Conservation (phyloP, 345 rosid species). For the Moringa oleifera region DNA sequence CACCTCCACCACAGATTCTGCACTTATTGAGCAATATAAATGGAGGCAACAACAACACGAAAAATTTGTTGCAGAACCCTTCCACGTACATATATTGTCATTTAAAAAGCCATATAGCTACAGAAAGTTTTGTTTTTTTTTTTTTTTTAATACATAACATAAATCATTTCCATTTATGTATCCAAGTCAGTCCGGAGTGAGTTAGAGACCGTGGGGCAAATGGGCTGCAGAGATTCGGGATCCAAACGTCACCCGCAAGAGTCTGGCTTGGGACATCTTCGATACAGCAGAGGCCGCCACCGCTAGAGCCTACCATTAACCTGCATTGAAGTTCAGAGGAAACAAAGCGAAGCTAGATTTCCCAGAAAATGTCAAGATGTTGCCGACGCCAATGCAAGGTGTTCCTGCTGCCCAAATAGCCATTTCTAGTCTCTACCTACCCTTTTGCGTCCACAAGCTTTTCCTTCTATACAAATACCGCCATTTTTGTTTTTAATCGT, state of each 20-base stretch:
- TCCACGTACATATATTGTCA: too few species aligned
- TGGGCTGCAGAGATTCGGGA: constrained; percentile 96
- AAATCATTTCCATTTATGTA: too few species aligned
- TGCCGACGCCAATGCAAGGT: constrained; percentile 24
- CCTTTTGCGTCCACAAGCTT: constrained; percentile 7
- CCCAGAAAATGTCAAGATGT: constrained; percentile 49
- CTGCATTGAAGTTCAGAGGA: constrained; percentile 82
- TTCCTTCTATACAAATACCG: constrained; percentile 10
- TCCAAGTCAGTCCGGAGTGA: too few species aligned
- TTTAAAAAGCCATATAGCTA: too few species aligned
- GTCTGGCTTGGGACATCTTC: constrained; percentile 92
- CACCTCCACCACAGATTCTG: too few species aligned
- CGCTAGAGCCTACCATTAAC: constrained; percentile 83
- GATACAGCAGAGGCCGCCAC: constrained; percentile 83
- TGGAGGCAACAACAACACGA: too few species aligned
- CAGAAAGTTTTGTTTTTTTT: too few species aligned
- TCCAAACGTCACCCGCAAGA: constrained; percentile 70
- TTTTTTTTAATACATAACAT: too few species aligned
- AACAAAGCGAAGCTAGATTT: constrained; percentile 80
- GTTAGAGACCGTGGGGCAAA: constrained; percentile 90
- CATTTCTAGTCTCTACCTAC: constrained; percentile 13
- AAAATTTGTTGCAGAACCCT: too few species aligned
- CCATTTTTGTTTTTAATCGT: constrained; percentile 21
- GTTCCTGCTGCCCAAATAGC: constrained; percentile 21
- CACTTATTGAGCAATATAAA: too few species aligned